phyloP scores from a whole-genome alignment of 2,329 filamentous ascomycete species.

The Rosellinia necatrix region DNA sequence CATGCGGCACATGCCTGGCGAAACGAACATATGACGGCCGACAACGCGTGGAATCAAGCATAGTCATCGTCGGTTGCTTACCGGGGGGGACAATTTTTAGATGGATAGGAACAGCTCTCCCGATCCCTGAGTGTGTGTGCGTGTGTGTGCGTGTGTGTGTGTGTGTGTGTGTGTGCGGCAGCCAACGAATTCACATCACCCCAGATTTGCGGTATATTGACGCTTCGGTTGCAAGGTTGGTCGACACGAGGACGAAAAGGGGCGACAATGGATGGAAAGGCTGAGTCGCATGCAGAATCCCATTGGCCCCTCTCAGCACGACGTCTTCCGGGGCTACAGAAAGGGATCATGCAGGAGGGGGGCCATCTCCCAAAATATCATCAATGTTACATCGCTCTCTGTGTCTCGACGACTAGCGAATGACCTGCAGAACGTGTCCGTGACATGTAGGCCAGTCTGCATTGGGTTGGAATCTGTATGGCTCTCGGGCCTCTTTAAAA shows the following conservation, averaged over 20 bases:
- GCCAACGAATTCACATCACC: neutral
- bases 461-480: neutral
- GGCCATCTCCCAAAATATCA: constrained; percentile 15
- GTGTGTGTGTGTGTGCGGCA: constrained; percentile 1
- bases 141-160: too few species aligned
- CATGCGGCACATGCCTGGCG: neutral
- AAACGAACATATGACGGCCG: neutral
- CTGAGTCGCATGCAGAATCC: constrained; percentile 20
- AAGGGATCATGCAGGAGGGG: constrained; percentile 18
- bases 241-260: constrained; percentile 11
- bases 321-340: neutral
- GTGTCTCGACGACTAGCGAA: constrained; percentile 18
- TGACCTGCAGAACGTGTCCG: constrained; percentile 5
- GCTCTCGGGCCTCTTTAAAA: neutral
- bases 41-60: neutral
- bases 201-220: constrained; percentile 4
- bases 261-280: neutral
- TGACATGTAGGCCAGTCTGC: too few species aligned
- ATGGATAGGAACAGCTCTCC: neutral
- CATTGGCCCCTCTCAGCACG: neutral
- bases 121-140: too few species aligned
- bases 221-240: constrained; percentile 1
- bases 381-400: constrained; percentile 23
- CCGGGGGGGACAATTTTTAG: constrained; percentile 15
- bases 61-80: constrained; percentile 5